These are phyloP conservation scores for Trypanosoma melophagium DNA, from an alignment of 208 protist species.

Conservation along the genomic window DNA sequence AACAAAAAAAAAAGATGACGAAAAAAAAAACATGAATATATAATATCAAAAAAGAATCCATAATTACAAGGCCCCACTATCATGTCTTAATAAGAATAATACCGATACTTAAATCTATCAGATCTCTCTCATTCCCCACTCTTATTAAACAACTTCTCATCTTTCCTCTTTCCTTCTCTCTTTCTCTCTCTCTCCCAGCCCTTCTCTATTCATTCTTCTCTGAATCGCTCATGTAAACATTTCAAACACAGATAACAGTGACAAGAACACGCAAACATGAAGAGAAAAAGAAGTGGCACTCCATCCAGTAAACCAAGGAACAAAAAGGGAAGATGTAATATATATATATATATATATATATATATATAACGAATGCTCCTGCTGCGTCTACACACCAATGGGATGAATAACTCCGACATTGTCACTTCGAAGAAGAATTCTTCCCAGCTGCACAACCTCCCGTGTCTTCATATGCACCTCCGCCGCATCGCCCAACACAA, in stretches of 20 bases:
- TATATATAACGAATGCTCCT: background rate
- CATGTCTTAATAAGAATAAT: background rate
- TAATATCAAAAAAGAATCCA: background rate
- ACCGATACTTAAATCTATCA: background rate
- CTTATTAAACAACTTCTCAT: background rate
- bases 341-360: background rate
- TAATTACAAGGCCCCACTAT: background rate
- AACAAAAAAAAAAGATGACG: background rate
- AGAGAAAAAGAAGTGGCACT: no score
- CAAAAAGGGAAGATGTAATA: background rate
- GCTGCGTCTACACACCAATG: constrained; percentile 67
- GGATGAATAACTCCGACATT: constrained; percentile 89
- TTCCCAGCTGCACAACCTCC: constrained; percentile 62
- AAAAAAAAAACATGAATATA: background rate
- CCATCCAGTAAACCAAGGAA: background rate
- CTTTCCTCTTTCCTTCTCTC: background rate
- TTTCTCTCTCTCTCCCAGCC: background rate
- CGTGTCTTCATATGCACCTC: constrained; percentile 84
- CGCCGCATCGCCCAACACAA: constrained; percentile 86
- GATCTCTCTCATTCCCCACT: no score
- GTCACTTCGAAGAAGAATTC: constrained; percentile 92
- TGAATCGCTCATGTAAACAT: background rate
- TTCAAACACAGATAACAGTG: no score
- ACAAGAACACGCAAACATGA: no score
- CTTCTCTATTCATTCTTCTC: background rate